These are phyloP conservation scores for Saccharomyces hybrid DNA, from an alignment of 1,139 yeast genomes.

Conservation along the genomic window DNA sequence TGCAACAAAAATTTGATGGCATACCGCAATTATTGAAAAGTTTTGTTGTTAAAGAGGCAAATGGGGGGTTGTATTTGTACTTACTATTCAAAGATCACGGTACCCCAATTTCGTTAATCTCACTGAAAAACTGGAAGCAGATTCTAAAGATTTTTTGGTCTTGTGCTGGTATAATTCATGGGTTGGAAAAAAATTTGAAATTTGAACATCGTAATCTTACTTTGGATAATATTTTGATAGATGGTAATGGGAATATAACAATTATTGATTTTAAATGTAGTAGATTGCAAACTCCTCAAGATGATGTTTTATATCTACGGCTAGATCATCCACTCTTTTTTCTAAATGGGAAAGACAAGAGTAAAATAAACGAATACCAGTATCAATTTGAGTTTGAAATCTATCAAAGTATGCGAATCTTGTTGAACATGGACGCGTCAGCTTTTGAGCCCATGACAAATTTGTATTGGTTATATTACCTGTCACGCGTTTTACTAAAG, in stretches of 20 bases:
- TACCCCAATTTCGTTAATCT: slow-evolving; percentile 16
- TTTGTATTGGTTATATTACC: slow-evolving; percentile 40
- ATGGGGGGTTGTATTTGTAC: slow-evolving; percentile 13
- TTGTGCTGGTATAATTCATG: slow-evolving; percentile 41
- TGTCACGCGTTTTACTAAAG: slow-evolving; percentile 15
- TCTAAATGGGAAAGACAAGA: slow-evolving; percentile 24
- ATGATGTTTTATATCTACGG: slow-evolving; percentile 34
- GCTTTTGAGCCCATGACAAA: slow-evolving; percentile 35
- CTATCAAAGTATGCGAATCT: slow-evolving; percentile 41
- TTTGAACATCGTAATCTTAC: slow-evolving; percentile 67
- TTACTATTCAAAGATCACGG: slow-evolving; percentile 30
- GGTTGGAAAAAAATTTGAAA: slow-evolving; percentile 43
- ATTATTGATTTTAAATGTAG: slow-evolving; percentile 54
- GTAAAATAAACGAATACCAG: slow-evolving; percentile 42
- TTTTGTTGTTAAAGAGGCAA: slow-evolving; percentile 16
- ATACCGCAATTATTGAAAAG: slow-evolving; percentile 22
- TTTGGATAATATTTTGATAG: slow-evolving; percentile 49
- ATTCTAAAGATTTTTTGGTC: slow-evolving; percentile 48
- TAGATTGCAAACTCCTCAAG: slow-evolving; percentile 35
- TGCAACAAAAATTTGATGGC: slow-evolving; percentile 26
- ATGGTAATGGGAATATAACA: slow-evolving; percentile 37
- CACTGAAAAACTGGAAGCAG: slow-evolving; percentile 44
- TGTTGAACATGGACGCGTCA: slow-evolving; percentile 23
- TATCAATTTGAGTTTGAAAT: slow-evolving; percentile 35
- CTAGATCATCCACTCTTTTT: slow-evolving; percentile 47